Conservation (phyloP, 1,139 yeast genomes). For the Geotrichum aggregatum region DNA sequence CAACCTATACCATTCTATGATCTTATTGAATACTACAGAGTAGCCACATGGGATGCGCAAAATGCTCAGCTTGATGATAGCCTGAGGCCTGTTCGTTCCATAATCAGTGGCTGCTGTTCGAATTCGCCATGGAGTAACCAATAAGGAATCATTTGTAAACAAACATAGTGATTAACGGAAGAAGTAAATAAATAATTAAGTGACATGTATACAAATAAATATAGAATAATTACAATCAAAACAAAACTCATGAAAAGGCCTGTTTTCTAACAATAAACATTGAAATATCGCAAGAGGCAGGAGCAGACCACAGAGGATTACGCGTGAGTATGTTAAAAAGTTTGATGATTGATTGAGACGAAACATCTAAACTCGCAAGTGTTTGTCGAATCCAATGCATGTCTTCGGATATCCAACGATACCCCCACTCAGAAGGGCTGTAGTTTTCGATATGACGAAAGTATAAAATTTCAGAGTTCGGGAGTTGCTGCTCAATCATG, state of each 20-base stretch:
- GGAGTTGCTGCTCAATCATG: constrained; percentile 21
- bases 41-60: too few relatives aligned
- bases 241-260: neutral
- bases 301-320: constrained; percentile 24
- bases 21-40: too few relatives aligned
- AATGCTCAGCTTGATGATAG: too few relatives aligned
- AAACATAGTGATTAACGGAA: neutral
- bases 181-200: neutral
- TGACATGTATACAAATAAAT: neutral
- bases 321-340: constrained; percentile 25
- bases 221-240: neutral
- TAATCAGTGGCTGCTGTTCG: too few relatives aligned
- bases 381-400: constrained; percentile 27
- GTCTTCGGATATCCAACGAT: constrained; percentile 29
- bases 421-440: constrained; percentile 29
- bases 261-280: constrained; percentile 27
- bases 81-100: too few relatives aligned
- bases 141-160: too few relatives aligned
- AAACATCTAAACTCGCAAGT: constrained; percentile 22
- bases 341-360: constrained; percentile 21
- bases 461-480: constrained; percentile 25
- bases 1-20: too few relatives aligned
- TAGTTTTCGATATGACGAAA: constrained; percentile 20
- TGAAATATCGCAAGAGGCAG: constrained; percentile 25
- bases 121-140: too few relatives aligned